Conservation (phyloP, 2,329 filamentous ascomycete genomes). For the Camillea tinctor region DNA sequence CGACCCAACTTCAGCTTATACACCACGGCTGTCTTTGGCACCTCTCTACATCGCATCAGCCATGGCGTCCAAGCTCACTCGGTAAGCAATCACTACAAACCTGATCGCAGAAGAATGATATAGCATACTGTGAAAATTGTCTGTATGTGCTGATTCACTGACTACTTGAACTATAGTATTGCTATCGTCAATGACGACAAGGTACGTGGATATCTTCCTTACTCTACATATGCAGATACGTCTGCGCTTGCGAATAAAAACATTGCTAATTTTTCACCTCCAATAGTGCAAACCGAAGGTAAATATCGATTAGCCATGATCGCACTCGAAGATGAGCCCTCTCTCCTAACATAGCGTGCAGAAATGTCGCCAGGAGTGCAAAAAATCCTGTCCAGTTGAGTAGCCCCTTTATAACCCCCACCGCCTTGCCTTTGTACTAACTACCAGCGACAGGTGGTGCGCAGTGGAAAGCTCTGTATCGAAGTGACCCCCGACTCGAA, state of each 20-base stretch:
- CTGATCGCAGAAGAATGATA: background rate
- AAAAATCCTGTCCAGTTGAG: conserved; percentile 73
- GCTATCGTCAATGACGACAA: conserved; percentile 99
- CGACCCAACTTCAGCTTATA: background rate
- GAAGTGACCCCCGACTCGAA: conserved; percentile 86
- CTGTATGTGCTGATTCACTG: conserved; percentile 9
- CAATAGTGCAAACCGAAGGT: conserved; percentile 84
- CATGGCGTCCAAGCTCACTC: conserved; percentile 93
- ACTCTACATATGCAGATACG: background rate
- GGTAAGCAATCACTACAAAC: conserved; percentile 55
- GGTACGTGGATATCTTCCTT: conserved; percentile 49
- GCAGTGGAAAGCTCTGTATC: conserved; percentile 95
- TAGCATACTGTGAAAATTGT: conserved; percentile 1
- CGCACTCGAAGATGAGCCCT: background rate
- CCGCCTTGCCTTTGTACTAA: conserved; percentile 12
- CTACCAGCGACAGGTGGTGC: conserved; percentile 68
- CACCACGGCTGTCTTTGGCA: background rate
- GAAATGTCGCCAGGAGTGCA: conserved; percentile 99
- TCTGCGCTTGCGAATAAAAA: conserved; percentile 4
- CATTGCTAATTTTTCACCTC: conserved; percentile 5
- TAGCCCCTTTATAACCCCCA: background rate
- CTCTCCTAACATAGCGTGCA: conserved; percentile 33
- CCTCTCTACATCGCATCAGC: background rate
- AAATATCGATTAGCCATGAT: conserved; percentile 27
- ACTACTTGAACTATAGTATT: conserved; percentile 62